Evolutionary conservation across 2,329 filamentous ascomycete species (phyloP).

Genomic region (Paracoccidioides brasiliensis): DNA sequence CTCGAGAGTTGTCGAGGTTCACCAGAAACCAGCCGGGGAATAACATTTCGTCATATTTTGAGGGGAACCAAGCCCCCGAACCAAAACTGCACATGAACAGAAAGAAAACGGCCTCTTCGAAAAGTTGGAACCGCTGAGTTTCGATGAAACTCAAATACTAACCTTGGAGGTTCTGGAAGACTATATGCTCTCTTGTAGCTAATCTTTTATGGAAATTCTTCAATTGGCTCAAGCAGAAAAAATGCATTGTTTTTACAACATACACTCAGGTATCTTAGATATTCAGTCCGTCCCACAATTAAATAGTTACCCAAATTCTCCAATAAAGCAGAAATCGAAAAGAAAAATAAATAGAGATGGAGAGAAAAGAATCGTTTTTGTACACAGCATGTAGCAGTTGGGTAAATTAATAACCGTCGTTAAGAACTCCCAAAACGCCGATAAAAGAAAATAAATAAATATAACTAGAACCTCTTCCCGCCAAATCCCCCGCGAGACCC

Average conservation of each 20-base stretch:
- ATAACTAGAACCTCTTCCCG: conserved; percentile 12
- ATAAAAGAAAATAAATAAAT: background rate
- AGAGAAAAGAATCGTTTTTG: background rate
- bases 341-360: background rate
- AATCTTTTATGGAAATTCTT: background rate
- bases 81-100: no score
- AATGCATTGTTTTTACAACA: background rate
- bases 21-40: background rate
- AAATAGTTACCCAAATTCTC: background rate
- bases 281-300: conserved; percentile 1
- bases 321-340: background rate
- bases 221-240: background rate
- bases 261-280: background rate
- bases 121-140: no score
- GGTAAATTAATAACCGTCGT: background rate
- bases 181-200: background rate
- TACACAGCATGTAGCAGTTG: background rate
- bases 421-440: conserved; percentile 3
- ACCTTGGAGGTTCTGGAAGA: background rate
- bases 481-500: conserved; percentile 22
- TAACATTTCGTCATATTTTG: conserved; percentile 4
- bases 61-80: background rate
- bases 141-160: background rate
- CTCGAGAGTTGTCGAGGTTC: background rate
- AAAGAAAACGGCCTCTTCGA: no score